Conservation (phyloP, 192 early-diverging fungal species). For the Backusella tuberculispora region DNA sequence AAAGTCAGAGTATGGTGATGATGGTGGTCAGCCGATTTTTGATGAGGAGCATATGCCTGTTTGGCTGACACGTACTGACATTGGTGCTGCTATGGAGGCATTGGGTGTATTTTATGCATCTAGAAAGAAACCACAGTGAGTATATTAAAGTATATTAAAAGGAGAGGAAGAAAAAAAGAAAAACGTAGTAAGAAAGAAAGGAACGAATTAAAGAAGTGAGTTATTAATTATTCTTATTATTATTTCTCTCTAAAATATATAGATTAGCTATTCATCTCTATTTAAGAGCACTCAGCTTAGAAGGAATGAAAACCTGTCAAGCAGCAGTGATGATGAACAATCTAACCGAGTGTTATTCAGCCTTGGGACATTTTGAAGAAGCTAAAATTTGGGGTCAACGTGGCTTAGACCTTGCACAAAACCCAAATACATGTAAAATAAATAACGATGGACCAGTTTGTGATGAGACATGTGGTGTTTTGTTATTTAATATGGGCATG, state of each 20-base stretch:
- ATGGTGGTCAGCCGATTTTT: constrained; percentile 35
- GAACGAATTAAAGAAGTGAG: no score
- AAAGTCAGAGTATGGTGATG: constrained; percentile 30
- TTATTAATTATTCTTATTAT: neutral
- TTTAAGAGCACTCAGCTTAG: constrained; percentile 51
- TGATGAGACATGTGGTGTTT: constrained; percentile 57
- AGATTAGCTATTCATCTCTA: constrained; percentile 62
- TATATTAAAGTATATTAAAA: neutral
- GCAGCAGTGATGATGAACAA: constrained; percentile 61
- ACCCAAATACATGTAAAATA: constrained; percentile 44
- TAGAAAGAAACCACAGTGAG: constrained; percentile 51
- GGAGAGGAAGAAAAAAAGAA: constrained; percentile 13
- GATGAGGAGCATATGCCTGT: constrained; percentile 53
- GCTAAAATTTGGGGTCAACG: constrained; percentile 59
- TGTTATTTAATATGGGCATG: constrained; percentile 62
- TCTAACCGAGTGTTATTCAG: constrained; percentile 58
- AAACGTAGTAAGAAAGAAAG: neutral
- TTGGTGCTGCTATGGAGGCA: constrained; percentile 59
- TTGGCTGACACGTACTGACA: constrained; percentile 58
- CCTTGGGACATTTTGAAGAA: constrained; percentile 51
- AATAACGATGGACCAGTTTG: constrained; percentile 46
- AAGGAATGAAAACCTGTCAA: constrained; percentile 48
- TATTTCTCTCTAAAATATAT: neutral
- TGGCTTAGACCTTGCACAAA: constrained; percentile 48
- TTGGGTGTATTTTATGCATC: constrained; percentile 58